These are phyloP conservation scores for Pseudocercospora fijiensis DNA, from an alignment of 2,329 filamentous ascomycete genomes.

Conservation along the genomic window DNA sequence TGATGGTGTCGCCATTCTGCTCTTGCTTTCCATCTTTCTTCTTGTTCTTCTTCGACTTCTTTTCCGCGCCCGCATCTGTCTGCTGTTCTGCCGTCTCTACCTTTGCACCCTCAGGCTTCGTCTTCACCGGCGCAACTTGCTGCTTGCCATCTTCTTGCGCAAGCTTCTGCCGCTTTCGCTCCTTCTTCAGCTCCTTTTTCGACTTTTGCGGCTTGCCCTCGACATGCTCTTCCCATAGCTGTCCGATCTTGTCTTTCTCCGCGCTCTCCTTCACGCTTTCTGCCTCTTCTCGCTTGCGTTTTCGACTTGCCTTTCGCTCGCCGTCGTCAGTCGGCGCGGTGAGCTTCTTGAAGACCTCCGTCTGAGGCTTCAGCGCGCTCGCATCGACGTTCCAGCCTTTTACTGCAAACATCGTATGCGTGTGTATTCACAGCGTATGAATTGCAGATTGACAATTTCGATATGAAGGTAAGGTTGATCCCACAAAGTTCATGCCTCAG, in stretches of 20 bases:
- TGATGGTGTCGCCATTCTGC: constrained; percentile 13
- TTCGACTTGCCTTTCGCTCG: constrained; percentile 53
- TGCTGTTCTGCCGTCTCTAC: constrained; percentile 2
- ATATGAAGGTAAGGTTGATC: not conserved
- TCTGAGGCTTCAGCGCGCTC: constrained; percentile 69
- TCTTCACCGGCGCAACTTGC: constrained; percentile 24
- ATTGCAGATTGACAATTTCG: constrained; percentile 7
- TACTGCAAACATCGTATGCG: constrained; percentile 77
- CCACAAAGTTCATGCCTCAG: not conserved
- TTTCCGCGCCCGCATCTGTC: constrained; percentile 28
- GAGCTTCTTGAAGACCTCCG: constrained; percentile 41
- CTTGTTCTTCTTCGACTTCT: constrained; percentile 35
- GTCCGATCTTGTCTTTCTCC: constrained; percentile 63
- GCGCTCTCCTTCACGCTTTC: constrained; percentile 54
- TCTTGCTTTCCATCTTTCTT: constrained; percentile 35
- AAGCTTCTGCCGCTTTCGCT: constrained; percentile 20
- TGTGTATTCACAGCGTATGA: not conserved
- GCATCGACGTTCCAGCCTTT: constrained; percentile 85
- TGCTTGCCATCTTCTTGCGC: constrained; percentile 17
- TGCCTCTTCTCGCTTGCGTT: constrained; percentile 37
- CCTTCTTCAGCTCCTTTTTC: constrained; percentile 31
- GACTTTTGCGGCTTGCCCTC: constrained; percentile 58
- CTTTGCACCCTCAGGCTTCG: constrained; percentile 34
- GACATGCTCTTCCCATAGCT: constrained; percentile 77
- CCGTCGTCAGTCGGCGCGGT: constrained; percentile 45